A percentile compares a stretch with the other conserved stretches of the same genome.
Evolutionary conservation across 495 filamentous ascomycete genomes (phyloP).

Genomic region (Penicillium diatomitis): DNA sequence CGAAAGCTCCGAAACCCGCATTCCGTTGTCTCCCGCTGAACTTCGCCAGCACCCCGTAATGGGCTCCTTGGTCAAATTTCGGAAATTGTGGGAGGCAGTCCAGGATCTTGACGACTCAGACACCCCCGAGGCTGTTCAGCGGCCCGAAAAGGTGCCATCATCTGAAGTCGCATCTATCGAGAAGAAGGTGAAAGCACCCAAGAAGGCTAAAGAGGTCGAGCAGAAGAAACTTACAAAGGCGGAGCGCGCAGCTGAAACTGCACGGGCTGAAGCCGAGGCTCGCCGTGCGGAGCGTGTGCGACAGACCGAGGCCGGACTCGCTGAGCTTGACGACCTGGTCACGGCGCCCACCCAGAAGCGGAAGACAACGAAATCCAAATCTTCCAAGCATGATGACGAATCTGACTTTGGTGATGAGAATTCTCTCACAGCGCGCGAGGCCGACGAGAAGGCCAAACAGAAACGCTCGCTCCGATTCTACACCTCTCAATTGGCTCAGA

Average conservation of each 20-base stretch:
- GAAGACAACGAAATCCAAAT: conserved; percentile 24
- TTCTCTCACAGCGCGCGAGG: conserved; percentile 50
- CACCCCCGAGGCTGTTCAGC: conserved; percentile 5
- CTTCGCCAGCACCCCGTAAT: conserved; percentile 84
- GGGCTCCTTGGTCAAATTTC: conserved; percentile 69
- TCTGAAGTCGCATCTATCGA: conserved; percentile 10
- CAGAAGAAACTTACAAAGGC: conserved; percentile 42
- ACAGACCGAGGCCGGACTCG: conserved; percentile 61
- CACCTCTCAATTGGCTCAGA: conserved; percentile 90
- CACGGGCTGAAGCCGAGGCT: conserved; percentile 43
- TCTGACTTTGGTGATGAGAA: conserved; percentile 64
- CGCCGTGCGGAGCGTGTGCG: conserved; percentile 46
- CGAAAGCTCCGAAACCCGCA: conserved; percentile 33
- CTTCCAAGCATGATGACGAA: conserved; percentile 33
- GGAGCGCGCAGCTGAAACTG: conserved; percentile 40
- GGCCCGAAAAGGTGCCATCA: conserved; percentile 1
- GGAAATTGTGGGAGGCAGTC: conserved; percentile 69
- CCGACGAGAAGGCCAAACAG: conserved; percentile 71
- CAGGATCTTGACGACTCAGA: conserved; percentile 41
- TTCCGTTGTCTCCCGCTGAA: conserved; percentile 56
- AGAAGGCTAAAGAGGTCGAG: conserved; percentile 22
- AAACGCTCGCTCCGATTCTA: conserved; percentile 93
- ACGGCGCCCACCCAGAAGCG: conserved; percentile 22
- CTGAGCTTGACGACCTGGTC: conserved; percentile 46
- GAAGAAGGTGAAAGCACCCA: conserved; percentile 8